Conservation (phyloP, 208 protist species). For the Leishmania tropica region DNA sequence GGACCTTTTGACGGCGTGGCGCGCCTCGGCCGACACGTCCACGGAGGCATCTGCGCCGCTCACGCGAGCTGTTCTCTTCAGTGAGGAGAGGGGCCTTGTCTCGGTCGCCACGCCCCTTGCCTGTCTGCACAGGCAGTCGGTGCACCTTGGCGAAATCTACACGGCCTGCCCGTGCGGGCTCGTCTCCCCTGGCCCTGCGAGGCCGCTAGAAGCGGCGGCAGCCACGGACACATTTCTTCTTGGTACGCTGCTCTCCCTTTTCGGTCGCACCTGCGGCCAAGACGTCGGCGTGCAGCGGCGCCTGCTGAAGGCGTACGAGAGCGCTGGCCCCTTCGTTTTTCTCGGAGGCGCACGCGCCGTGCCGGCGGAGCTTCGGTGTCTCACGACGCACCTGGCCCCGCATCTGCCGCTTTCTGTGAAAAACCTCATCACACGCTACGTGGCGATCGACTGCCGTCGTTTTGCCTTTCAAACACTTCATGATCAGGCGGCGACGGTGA, state of each 20-base stretch:
- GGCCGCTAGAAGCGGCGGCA: background rate
- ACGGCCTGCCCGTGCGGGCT: conserved; percentile 38
- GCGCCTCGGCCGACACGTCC: background rate
- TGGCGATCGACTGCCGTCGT: conserved; percentile 70
- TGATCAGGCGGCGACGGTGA: conserved; percentile 53
- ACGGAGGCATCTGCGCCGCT: background rate
- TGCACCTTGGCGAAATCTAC: conserved; percentile 28
- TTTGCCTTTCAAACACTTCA: conserved; percentile 74
- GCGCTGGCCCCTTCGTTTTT: conserved; percentile 41
- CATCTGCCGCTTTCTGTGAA: conserved; percentile 63
- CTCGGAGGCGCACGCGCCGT: conserved; percentile 55
- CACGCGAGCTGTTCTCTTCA: conserved; percentile 32
- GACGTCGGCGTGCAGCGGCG: conserved; percentile 43
- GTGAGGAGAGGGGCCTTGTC: conserved; percentile 35
- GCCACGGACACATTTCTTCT: conserved; percentile 13
- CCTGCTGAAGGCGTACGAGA: conserved; percentile 55
- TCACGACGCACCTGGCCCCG: conserved; percentile 34
- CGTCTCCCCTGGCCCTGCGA: conserved; percentile 21
- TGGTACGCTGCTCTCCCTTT: conserved; percentile 32
- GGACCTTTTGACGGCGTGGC: conserved; percentile 48
- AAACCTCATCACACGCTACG: conserved; percentile 58
- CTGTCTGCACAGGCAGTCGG: background rate
- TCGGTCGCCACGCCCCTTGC: conserved; percentile 20
- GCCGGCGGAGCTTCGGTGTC: conserved; percentile 32
- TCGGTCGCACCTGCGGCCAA: conserved; percentile 18